These are phyloP conservation scores for Diaporthe longicolla DNA, from an alignment of 2,329 filamentous ascomycete genomes.

Conservation along the genomic window DNA sequence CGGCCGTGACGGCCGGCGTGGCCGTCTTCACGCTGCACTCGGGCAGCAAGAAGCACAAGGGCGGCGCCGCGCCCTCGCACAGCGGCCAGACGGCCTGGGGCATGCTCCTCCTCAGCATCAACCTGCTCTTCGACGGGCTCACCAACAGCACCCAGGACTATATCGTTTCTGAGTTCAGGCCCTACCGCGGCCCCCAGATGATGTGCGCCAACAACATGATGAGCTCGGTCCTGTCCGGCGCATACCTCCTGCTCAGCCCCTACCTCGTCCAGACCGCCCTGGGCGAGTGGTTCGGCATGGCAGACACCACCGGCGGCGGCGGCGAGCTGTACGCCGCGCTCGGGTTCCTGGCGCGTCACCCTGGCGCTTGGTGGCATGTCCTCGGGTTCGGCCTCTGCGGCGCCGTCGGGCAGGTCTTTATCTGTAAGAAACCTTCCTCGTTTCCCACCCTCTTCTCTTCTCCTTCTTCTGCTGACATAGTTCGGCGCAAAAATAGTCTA, in stretches of 20 bases:
- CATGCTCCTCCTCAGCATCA: conserved; percentile 85
- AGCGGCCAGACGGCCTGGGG: conserved; percentile 80
- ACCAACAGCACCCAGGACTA: conserved; percentile 98
- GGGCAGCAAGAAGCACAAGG: conserved; percentile 62
- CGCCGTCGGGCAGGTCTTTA: conserved; percentile 95
- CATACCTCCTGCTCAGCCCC: conserved; percentile 84
- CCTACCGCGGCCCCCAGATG: conserved; percentile 96
- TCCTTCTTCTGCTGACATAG: background rate
- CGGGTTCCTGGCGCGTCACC: conserved; percentile 84
- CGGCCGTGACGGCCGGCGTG: conserved; percentile 91
- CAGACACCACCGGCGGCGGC: conserved; percentile 70
- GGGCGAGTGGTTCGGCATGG: conserved; percentile 76
- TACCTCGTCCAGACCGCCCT: conserved; percentile 79
- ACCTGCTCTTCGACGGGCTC: conserved; percentile 94
- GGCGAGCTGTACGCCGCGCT: conserved; percentile 84
- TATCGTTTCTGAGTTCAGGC: conserved; percentile 84
- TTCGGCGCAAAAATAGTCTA: conserved; percentile 70
- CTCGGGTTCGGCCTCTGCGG: conserved; percentile 91
- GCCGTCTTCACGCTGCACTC: conserved; percentile 94
- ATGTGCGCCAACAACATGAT: conserved; percentile 98
- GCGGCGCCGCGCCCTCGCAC: conserved; percentile 44
- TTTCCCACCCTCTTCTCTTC: background rate
- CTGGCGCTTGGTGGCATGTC: conserved; percentile 87
- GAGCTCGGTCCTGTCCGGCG: conserved; percentile 80
- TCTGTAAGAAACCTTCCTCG: conserved; percentile 69